Evolutionary conservation across 2,329 filamentous ascomycete genomes (phyloP), one percentile per base, ranked within the genome.

Genomic region (Clonostachys solani): DNA sequence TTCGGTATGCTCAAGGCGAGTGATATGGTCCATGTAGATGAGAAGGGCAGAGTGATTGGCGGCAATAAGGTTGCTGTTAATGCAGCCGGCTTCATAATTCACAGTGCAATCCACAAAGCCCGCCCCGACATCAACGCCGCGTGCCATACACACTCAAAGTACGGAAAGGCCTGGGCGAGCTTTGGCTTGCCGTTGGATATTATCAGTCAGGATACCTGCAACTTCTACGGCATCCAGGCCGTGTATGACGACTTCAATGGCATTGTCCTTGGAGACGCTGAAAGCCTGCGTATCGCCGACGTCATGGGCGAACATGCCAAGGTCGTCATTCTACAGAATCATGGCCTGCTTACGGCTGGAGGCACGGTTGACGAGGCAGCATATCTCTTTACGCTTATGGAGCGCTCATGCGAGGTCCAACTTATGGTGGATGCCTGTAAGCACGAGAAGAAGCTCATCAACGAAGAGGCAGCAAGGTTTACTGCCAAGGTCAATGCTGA

Each of bases 281-380:
- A 87, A 60, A 81, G 81, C 1, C 60, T 71, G 37, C 68, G 73
- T 19, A 73, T 87, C 43, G 82, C 81, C 0, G 65, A 68, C 33
- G 77, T 81, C 0, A 59, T 87, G 2, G 83, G 83, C 0, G 54
- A 58, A 0, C 62, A 69, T 0, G 73, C 73, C 43, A 78, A 66
- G 54, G 77, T 71, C 0, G 67, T 80, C 48, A 80, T 87, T 33
- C 61, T 87, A 29, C 67, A 79, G 44, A 87, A 87, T 52, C 83
- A 87, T 56, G 84, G 84, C 0, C 59, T 87, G 10, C 58, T 87
- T 42, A 86, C 81, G 0, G 80, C 82, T 0, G 83, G 84, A 1
- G 60, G 59, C 1, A 87, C 83, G 0, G 82, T 87, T 1, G 84
- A 87, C 49, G 83, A 87, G 60, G 83, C 84, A 0, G 80, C 80